These are phyloP conservation scores for Ploettnerulaceae sp. DNA, from an alignment of 2,329 filamentous ascomycete genomes.

Conservation along the genomic window DNA sequence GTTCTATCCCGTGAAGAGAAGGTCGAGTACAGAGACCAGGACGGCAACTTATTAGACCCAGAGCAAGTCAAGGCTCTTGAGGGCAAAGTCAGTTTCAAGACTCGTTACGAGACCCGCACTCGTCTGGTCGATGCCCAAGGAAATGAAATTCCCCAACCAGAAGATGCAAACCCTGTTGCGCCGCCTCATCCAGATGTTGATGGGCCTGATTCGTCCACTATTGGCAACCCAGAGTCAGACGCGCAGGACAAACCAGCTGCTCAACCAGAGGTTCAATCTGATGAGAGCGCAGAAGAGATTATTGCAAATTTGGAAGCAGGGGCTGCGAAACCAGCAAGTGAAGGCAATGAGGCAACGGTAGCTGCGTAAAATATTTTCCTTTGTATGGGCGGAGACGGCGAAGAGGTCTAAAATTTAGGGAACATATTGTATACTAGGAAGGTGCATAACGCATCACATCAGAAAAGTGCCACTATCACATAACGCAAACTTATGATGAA, in stretches of 20 bases:
- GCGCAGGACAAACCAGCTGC: constrained; percentile 40
- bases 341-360: constrained; percentile 55
- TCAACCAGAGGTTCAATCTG: constrained; percentile 40
- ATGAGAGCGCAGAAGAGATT: constrained; percentile 56
- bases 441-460: background rate
- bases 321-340: constrained; percentile 57
- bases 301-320: constrained; percentile 39
- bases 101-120: constrained; percentile 91
- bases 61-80: constrained; percentile 79
- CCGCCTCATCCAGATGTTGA: constrained; percentile 42
- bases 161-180: constrained; percentile 25
- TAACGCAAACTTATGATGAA: too few relatives aligned
- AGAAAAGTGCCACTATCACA: too few relatives aligned
- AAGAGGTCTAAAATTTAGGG: constrained; percentile 5
- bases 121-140: constrained; percentile 75
- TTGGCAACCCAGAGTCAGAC: constrained; percentile 35
- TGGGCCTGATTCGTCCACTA: constrained; percentile 55
- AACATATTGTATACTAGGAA: constrained; percentile 6
- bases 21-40: constrained; percentile 90
- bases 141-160: constrained; percentile 55
- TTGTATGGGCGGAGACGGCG: constrained; percentile 15
- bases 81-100: constrained; percentile 94
- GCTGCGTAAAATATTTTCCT: constrained; percentile 22
- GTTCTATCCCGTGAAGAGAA: constrained; percentile 60
- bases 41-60: constrained; percentile 81